Percentiles rank a stretch among this genome's conserved stretches.
Conservation (phyloP, 1,284 basidiomycete genomes). For the Ustilago lituana region DNA sequence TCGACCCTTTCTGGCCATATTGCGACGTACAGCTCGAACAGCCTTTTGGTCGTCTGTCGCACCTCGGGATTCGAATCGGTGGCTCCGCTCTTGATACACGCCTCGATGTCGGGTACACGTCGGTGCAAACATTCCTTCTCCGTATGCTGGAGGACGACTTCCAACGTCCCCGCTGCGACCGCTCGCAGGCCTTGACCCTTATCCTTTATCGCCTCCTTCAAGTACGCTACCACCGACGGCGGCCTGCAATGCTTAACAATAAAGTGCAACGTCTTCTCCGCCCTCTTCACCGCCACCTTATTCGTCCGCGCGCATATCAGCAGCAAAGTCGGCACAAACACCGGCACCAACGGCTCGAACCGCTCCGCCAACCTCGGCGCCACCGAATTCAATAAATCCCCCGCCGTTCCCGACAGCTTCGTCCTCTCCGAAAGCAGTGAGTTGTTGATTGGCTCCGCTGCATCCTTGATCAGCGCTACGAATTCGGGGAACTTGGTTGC, state of each 20-base stretch:
- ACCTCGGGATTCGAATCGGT: conserved; percentile 70
- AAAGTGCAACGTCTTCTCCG: conserved; percentile 69
- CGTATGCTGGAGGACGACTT: conserved; percentile 63
- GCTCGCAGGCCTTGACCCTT: conserved; percentile 59
- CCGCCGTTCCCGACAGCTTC: conserved; percentile 69
- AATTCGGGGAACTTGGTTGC: conserved; percentile 54
- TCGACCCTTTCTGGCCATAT: conserved; percentile 70
- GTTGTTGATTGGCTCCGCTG: conserved; percentile 39
- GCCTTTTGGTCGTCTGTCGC: conserved; percentile 67
- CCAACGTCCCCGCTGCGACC: conserved; percentile 36
- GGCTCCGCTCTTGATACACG: conserved; percentile 68
- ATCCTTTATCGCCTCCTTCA: conserved; percentile 68
- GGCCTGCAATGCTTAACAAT: conserved; percentile 69
- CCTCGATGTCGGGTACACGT: conserved; percentile 68
- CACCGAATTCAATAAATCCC: conserved; percentile 70
- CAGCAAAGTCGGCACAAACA: conserved; percentile 70
- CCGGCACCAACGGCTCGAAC: conserved; percentile 68
- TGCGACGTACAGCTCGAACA: conserved; percentile 68
- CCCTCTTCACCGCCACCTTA: conserved; percentile 70
- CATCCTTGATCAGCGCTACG: conserved; percentile 37
- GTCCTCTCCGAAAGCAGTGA: conserved; percentile 70
- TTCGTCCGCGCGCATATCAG: conserved; percentile 70
- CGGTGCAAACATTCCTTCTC: conserved; percentile 58
- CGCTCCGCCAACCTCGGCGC: conserved; percentile 68
- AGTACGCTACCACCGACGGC: conserved; percentile 63